Evolutionary conservation across 2,329 filamentous ascomycete genomes (phyloP), one percentile per base, ranked within the genome.

Genomic region (Onygena corvina): DNA sequence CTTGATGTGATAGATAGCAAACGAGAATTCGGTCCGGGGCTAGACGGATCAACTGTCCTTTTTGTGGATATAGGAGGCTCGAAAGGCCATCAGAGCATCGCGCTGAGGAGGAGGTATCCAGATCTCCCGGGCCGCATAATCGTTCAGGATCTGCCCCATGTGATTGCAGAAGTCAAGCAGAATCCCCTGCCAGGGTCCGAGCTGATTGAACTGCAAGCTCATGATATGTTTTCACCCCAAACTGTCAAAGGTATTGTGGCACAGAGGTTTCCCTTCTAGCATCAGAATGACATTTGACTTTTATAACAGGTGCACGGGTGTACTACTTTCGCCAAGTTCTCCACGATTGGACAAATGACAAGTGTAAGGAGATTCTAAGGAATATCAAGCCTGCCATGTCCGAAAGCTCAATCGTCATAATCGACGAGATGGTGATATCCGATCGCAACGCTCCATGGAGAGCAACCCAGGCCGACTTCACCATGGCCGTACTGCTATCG

Each of bases 391-490:
- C 57, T 2, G 68, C 67, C 1, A 61, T 71, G 57, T 57, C 52
- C 1, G 49, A 56, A 0, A 60, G 65, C 4, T 70, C 67, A 0
- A 53, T 58, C 8, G 60, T 73, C 23, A 53, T 74, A 6, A 67
- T 73, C 48, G 65, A 70, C 44, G 71, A 74, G 25, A 62, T 68
- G 44, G 65, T 71, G 1, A 46, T 72, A 0, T 67, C 69, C 2
- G 54, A 67, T 6, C 6, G 20, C 9, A 18, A 44, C n/a, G 20
- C 44, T 12, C 47, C 33, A n/a, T 49, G 34, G 35, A 33, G 44
- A 11, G 47, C 47, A n/a, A 35, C 47, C 20, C 30, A n/a, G 5
- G 12, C 16, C 21, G 23, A 20, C 27, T 16, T 49, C 16, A 12
- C 44, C 7, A 49, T 49, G 47, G 33, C 8, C n/a, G 20, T 30